These are phyloP conservation scores for Russula emetica DNA, from an alignment of 768 basidiomycete genomes.

Conservation along the genomic window DNA sequence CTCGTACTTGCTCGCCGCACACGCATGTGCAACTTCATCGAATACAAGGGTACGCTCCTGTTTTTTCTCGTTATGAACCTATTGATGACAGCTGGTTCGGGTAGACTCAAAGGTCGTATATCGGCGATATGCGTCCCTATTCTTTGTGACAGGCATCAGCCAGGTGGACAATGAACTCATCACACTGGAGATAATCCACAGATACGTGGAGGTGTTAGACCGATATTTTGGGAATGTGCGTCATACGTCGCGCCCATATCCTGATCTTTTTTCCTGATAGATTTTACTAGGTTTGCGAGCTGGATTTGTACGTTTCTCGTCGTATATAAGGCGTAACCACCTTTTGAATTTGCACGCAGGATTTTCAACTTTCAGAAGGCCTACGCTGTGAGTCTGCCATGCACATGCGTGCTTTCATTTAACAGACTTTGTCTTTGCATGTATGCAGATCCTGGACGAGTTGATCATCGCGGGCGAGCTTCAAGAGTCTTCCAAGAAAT, in stretches of 20 bases:
- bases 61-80: not conserved
- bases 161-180: constrained; percentile 86
- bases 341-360: constrained; percentile 38
- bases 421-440: not conserved
- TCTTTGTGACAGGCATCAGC: constrained; percentile 88
- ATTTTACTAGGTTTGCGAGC: constrained; percentile 69
- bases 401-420: not conserved
- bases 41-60: constrained; percentile 80
- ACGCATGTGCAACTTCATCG: constrained; percentile 93
- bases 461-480: constrained; percentile 91
- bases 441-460: constrained; percentile 76
- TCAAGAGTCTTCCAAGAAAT: constrained; percentile 83
- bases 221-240: constrained; percentile 83
- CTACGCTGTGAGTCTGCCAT: constrained; percentile 55
- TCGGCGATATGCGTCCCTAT: constrained; percentile 90
- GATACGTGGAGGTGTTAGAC: constrained; percentile 88
- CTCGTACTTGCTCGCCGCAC: constrained; percentile 83
- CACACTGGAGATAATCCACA: constrained; percentile 88
- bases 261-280: not conserved
- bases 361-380: constrained; percentile 99
- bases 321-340: not conserved
- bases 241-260: constrained; percentile 19
- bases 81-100: not conserved
- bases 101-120: constrained; percentile 86
- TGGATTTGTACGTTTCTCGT: constrained; percentile 67